A percentile compares a stretch with the other conserved stretches of the same genome.
phyloP scores from a whole-genome alignment of 1,284 basidiomycete genomes.

The Ustilago hordei region DNA sequence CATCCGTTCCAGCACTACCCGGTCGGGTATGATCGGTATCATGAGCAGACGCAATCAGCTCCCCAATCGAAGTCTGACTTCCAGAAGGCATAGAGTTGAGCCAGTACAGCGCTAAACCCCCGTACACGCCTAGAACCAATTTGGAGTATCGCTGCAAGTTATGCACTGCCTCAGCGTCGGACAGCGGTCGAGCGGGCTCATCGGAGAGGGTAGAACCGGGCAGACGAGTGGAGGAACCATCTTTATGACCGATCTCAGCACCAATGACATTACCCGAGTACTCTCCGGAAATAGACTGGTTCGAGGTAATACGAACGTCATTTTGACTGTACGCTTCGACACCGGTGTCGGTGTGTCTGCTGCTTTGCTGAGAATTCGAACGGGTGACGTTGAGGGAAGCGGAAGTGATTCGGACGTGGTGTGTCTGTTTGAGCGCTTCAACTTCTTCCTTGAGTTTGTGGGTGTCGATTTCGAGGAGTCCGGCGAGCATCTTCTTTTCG shows the following conservation, averaged over 20 bases:
- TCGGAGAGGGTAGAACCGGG: conserved; percentile 29
- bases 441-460: conserved; percentile 39
- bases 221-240: conserved; percentile 18
- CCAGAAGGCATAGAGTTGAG: conserved; percentile 50
- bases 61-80: background rate
- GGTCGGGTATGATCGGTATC: background rate
- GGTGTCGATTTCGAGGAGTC: conserved; percentile 48
- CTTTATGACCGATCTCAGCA: conserved; percentile 56
- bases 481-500: conserved; percentile 51
- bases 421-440: conserved; percentile 25
- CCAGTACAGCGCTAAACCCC: conserved; percentile 60
- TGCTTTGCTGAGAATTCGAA: background rate
- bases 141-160: conserved; percentile 59
- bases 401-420: conserved; percentile 23
- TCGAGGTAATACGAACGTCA: conserved; percentile 57
- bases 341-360: background rate
- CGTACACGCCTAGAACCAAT: conserved; percentile 63
- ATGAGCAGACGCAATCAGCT: background rate
- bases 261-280: conserved; percentile 58
- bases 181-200: conserved; percentile 36
- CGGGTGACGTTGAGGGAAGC: conserved; percentile 22
- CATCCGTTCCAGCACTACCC: background rate
- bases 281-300: conserved; percentile 34
- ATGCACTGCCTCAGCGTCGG: conserved; percentile 51
- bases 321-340: conserved; percentile 4